Evolutionary conservation across 257 asterid genomes (phyloP).

Genomic region (Scutellaria baicalensis): DNA sequence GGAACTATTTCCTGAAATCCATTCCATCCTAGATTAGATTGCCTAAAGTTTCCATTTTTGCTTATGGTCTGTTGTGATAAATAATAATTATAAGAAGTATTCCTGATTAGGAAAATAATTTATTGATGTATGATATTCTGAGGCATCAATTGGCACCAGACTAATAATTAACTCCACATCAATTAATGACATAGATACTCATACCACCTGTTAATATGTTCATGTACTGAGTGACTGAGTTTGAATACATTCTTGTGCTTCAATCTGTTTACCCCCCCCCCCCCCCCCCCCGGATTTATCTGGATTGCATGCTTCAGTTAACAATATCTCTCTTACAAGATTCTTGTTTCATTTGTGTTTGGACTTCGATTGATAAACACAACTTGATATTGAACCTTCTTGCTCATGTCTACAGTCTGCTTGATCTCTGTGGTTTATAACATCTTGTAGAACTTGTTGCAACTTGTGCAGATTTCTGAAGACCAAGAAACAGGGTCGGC

Average conservation of each 20-base stretch:
- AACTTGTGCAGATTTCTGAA: slow-evolving; percentile 34
- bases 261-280: too few species aligned
- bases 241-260: neutral
- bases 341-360: neutral
- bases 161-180: neutral
- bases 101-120: neutral
- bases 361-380: neutral
- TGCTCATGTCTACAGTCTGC: neutral
- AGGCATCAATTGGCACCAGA: neutral
- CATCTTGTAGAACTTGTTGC: slow-evolving; percentile 17
- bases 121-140: neutral
- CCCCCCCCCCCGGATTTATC: neutral
- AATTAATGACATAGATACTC: neutral
- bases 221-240: neutral
- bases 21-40: neutral
- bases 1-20: neutral
- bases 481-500: slow-evolving; percentile 33
- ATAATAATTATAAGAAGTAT: neutral
- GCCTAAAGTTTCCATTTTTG: neutral
- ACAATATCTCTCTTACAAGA: neutral
- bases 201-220: slow-evolving; percentile 5
- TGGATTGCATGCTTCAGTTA: neutral
- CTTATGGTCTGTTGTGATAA: neutral
- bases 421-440: slow-evolving; percentile 1
- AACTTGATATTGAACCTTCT: neutral